Base-by-base conservation (phyloP, 805 yeast genomes). In the Priceomyces melissophilus region DNA sequence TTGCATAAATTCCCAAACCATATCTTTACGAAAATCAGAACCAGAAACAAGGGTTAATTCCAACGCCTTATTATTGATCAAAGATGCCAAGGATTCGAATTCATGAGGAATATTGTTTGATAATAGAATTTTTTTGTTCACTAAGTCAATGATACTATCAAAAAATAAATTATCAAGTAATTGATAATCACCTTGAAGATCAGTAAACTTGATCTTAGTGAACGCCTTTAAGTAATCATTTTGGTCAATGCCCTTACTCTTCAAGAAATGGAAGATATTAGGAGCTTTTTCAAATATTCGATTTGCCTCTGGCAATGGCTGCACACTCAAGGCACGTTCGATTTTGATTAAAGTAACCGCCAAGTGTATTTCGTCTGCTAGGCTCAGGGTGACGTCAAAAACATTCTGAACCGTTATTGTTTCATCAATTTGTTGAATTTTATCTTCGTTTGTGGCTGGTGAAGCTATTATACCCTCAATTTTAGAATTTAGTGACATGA, bases 161-260 rank as follows among this genome's bases (percentile, higher is more conserved):
- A 42, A 44, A 8, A 42, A 42, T 3, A 32, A 30, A 11, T 44
- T 50, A 10, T 50, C 43, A 9, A 67, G 44, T 35, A 50, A 54
- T 42, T 58, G 62, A 41, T 54, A 61, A 45, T 69, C 73, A 7
- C 64, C 55, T 27, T 45, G 38, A 23, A 68, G 45, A 45, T 69
- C 75, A 23, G 54, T 49, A 39, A 57, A 60, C 46, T 58, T 64
- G 38, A 63, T 43, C 41, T 53, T 54, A 10, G 56, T 43, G 23
- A 33, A 39, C 14, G 33, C 37, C 13, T 40, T 40, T 8, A 39
- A 26, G 16, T 32, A 32, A 27, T 37, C 30, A 23, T 31, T 27
- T 10, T 25, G 32, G 10, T 25, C 29, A 10, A 34, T 20, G 11
- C 20, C 12, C 12, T 17, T 26, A n/a, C 28, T 37, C 20, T 38